Conservation (phyloP, 2,329 filamentous ascomycete genomes). For the Fusarium zealandicum region DNA sequence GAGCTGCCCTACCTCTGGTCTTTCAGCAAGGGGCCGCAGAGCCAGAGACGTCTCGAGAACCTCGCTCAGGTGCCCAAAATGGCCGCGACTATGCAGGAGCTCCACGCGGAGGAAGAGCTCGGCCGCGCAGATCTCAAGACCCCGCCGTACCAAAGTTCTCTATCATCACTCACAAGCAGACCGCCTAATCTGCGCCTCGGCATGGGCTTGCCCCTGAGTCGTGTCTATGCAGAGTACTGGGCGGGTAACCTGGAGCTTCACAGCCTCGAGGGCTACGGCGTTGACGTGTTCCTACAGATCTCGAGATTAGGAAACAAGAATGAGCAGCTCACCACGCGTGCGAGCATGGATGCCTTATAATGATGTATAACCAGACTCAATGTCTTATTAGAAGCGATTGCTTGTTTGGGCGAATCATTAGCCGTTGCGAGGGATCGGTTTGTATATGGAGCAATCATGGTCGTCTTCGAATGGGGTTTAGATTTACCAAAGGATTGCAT, state of each 20-base stretch:
- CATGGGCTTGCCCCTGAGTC: slow-evolving; percentile 91
- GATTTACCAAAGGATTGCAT: not conserved
- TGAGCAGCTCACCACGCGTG: slow-evolving; percentile 83
- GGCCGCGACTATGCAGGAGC: slow-evolving; percentile 91
- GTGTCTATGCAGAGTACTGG: slow-evolving; percentile 98
- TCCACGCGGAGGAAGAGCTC: slow-evolving; percentile 61
- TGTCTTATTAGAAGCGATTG: slow-evolving; percentile 9
- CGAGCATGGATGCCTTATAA: slow-evolving; percentile 78
- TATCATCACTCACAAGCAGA: slow-evolving; percentile 80
- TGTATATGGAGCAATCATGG: not conserved
- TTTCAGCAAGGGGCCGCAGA: slow-evolving; percentile 90
- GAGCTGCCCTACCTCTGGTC: slow-evolving; percentile 93
- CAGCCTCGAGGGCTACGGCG: slow-evolving; percentile 92
- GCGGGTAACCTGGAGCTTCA: slow-evolving; percentile 90
- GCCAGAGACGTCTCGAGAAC: slow-evolving; percentile 80
- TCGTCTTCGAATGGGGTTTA: not conserved
- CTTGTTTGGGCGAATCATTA: not conserved
- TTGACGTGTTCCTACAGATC: slow-evolving; percentile 95
- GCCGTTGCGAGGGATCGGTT: not conserved
- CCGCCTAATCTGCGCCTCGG: slow-evolving; percentile 88
- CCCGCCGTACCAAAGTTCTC: slow-evolving; percentile 63
- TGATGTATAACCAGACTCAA: not conserved
- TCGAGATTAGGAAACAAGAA: slow-evolving; percentile 98
- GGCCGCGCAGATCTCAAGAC: slow-evolving; percentile 52
- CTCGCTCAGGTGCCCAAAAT: slow-evolving; percentile 86